A percentile compares a stretch with the other conserved stretches of the same genome.
These are phyloP conservation scores for Cryptosporidium ubiquitum DNA, from an alignment of 169 alveolate genomes.

Conservation along the genomic window DNA sequence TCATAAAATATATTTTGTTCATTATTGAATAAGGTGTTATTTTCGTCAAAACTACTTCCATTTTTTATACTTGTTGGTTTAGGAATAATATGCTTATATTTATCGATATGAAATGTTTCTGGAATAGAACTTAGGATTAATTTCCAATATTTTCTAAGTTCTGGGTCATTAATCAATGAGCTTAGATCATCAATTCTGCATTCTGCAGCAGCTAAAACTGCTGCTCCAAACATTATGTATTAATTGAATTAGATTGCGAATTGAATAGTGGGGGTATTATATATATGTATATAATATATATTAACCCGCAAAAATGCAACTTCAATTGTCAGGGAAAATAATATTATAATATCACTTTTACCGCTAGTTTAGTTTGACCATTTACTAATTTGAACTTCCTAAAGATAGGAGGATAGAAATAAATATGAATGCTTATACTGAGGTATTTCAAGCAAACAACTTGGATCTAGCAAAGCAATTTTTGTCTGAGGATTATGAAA, in stretches of 20 bases:
- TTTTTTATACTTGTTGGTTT: constrained; percentile 1
- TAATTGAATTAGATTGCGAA: not conserved
- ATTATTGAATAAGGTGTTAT: not conserved
- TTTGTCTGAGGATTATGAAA: not conserved
- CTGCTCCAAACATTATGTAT: constrained; percentile 15
- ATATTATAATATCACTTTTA: not conserved
- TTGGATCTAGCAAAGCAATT: not conserved
- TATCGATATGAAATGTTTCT: constrained; percentile 31
- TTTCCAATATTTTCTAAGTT: constrained; percentile 27
- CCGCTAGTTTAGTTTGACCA: constrained; percentile 4
- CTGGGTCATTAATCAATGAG: not conserved
- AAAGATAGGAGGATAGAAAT: not conserved
- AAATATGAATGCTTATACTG: not conserved
- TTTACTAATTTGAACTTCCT: not conserved
- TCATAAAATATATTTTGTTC: not conserved
- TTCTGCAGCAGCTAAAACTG: constrained; percentile 70
- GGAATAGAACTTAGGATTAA: constrained; percentile 55
- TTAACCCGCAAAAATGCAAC: constrained; percentile 20
- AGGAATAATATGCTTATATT: constrained; percentile 28
- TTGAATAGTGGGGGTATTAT: constrained; percentile 37
- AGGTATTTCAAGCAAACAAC: not conserved
- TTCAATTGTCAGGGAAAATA: not conserved
- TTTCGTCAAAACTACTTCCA: not conserved
- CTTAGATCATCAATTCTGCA: constrained; percentile 20
- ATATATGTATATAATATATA: too few species aligned